Percentiles rank a stretch among this genome's conserved stretches.
Conservation (phyloP, 441 rosid genomes). For the Manihot esculenta region DNA sequence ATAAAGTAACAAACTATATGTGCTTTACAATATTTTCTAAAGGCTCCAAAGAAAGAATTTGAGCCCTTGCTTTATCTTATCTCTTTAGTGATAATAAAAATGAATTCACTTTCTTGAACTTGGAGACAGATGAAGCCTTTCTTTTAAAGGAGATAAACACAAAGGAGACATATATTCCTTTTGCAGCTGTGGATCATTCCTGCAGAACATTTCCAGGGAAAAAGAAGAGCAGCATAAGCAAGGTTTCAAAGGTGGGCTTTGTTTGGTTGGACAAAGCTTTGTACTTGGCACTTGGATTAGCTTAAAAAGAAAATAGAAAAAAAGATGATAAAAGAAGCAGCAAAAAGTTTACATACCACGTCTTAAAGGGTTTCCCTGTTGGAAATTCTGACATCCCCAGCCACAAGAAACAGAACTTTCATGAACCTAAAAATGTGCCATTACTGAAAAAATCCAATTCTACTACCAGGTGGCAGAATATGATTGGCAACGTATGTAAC, state of each 20-base stretch:
- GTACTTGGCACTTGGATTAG: background rate
- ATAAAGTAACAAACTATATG: background rate
- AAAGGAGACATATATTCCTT: background rate
- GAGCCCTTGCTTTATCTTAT: background rate
- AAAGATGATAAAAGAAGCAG: background rate
- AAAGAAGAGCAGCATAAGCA: conserved; percentile 7
- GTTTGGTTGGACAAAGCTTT: conserved; percentile 2
- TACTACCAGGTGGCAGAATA: background rate
- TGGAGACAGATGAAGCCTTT: background rate
- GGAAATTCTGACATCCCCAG: background rate
- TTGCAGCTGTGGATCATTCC: background rate
- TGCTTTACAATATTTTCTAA: background rate
- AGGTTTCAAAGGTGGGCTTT: background rate
- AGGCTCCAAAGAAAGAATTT: conserved; percentile 5
- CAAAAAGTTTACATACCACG: background rate
- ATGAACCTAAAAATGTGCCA: too few relatives aligned
- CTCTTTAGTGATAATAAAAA: conserved; percentile 10
- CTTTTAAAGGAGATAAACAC: conserved; percentile 10
- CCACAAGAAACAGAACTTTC: background rate
- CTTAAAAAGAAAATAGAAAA: background rate
- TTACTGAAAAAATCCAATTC: background rate
- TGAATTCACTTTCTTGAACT: background rate
- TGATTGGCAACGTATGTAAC: background rate
- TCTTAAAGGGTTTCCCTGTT: background rate
- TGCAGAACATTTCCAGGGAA: background rate